Percentiles rank a stretch among this genome's conserved stretches.
Conservation (phyloP, 805 yeast species). For the Yueomyces sinensis region DNA sequence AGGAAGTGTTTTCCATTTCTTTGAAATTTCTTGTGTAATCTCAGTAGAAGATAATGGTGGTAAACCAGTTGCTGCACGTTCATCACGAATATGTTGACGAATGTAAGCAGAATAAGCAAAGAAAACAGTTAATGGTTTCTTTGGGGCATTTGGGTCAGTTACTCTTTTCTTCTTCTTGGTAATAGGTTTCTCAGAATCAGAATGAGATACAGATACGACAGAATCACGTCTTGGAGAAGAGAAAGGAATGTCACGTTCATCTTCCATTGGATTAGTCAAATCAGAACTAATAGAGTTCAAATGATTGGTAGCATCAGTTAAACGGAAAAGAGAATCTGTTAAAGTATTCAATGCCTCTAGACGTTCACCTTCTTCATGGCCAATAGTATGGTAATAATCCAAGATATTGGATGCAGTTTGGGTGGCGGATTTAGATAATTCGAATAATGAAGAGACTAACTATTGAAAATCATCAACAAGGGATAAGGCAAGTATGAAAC, state of each 20-base stretch:
- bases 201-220: background rate
- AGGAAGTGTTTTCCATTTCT: conserved; percentile 61
- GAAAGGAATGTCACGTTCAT: conserved; percentile 15
- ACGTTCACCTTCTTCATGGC: conserved; percentile 33
- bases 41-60: conserved; percentile 62
- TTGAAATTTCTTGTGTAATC: conserved; percentile 65
- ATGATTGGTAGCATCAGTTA: conserved; percentile 26
- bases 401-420: conserved; percentile 74
- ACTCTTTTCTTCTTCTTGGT: conserved; percentile 28
- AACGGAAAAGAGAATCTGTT: conserved; percentile 28
- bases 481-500: too few relatives aligned
- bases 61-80: conserved; percentile 44
- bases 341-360: conserved; percentile 33
- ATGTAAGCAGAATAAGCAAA: conserved; percentile 65
- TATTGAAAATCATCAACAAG: too few relatives aligned
- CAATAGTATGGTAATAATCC: conserved; percentile 51
- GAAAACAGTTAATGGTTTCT: conserved; percentile 83
- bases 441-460: conserved; percentile 67
- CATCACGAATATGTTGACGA: conserved; percentile 58
- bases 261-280: conserved; percentile 22
- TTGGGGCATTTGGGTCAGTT: conserved; percentile 89
- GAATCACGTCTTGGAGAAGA: background rate
- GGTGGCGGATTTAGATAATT: conserved; percentile 74
- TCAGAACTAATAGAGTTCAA: conserved; percentile 19
- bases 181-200: conserved; percentile 12